phyloP scores from a whole-genome alignment of 2,329 filamentous ascomycete species.

The Talaromyces sp. region DNA sequence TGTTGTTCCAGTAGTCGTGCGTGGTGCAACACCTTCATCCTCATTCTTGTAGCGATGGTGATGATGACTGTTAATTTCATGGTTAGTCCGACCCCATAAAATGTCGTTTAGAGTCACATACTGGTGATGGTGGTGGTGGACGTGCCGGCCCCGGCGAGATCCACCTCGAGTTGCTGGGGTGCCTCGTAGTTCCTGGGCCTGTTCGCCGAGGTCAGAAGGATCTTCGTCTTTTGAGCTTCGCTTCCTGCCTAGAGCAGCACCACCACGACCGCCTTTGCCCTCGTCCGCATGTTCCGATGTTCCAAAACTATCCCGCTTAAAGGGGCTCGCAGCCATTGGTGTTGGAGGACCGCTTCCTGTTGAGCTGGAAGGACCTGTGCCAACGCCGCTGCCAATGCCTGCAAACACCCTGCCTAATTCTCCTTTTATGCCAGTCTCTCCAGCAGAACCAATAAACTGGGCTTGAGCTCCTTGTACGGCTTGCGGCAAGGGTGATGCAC shows the following conservation, averaged over 20 bases:
- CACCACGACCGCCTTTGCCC: constrained; percentile 42
- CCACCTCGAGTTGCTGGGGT: constrained; percentile 57
- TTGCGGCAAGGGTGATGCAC: constrained; percentile 84
- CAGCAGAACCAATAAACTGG: constrained; percentile 72
- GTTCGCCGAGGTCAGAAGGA: constrained; percentile 65
- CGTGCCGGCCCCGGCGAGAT: constrained; percentile 57
- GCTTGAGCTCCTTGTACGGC: constrained; percentile 89
- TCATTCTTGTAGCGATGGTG: constrained; percentile 57
- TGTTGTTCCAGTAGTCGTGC: constrained; percentile 27
- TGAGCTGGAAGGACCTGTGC: constrained; percentile 51
- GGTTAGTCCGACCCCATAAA: constrained; percentile 8
- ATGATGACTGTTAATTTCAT: constrained; percentile 41
- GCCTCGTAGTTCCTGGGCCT: constrained; percentile 61
- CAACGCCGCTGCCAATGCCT: constrained; percentile 75
- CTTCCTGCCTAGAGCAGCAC: constrained; percentile 54
- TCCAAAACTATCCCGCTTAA: constrained; percentile 50
- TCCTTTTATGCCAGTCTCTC: constrained; percentile 87
- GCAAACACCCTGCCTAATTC: constrained; percentile 95
- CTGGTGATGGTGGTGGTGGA: constrained; percentile 62
- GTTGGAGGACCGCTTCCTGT: constrained; percentile 55
- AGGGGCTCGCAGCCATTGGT: constrained; percentile 54
- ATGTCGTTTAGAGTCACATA: constrained; percentile 36
- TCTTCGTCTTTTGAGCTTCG: constrained; percentile 78
- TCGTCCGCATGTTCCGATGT: constrained; percentile 43
- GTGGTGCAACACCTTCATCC: constrained; percentile 41